These are phyloP conservation scores for Paramecium sexaurelia DNA, from an alignment of 73 alveolate genomes.

Conservation along the genomic window DNA sequence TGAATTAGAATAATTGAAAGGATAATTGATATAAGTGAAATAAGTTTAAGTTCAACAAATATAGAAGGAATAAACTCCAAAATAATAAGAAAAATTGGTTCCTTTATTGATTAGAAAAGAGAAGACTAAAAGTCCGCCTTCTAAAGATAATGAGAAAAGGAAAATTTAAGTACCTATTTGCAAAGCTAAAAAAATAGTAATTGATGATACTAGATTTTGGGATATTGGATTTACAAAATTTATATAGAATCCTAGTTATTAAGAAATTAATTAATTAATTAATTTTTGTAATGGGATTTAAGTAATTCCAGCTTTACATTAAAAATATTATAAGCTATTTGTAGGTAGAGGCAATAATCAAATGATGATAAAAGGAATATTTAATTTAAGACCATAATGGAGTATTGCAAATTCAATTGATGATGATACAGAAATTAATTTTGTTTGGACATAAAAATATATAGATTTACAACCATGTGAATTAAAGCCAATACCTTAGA, in stretches of 20 bases:
- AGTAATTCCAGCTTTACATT: conserved; percentile 32
- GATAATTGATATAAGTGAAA: conserved; percentile 34
- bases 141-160: background rate
- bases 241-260: conserved; percentile 30
- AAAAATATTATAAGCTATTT: conserved; percentile 39
- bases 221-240: conserved; percentile 43
- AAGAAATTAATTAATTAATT: conserved; percentile 28
- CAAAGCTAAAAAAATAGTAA: conserved; percentile 22
- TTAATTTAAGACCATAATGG: conserved; percentile 54
- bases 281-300: background rate
- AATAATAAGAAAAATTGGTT: background rate
- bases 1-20: conserved; percentile 37
- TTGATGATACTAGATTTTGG: conserved; percentile 55
- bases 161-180: background rate
- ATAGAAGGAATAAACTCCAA: background rate
- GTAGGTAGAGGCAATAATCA: conserved; percentile 63
- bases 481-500: background rate
- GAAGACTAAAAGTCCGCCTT: background rate
- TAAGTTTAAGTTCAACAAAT: background rate
- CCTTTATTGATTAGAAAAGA: background rate
- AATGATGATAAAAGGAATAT: conserved; percentile 48
- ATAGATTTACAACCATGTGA: conserved; percentile 2
- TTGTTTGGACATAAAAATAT: conserved; percentile 54
- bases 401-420: conserved; percentile 16
- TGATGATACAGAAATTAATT: conserved; percentile 41